Evolutionary conservation across 2,329 filamentous ascomycete genomes (phyloP).

Genomic region (Fusarium sterilihyphosum): DNA sequence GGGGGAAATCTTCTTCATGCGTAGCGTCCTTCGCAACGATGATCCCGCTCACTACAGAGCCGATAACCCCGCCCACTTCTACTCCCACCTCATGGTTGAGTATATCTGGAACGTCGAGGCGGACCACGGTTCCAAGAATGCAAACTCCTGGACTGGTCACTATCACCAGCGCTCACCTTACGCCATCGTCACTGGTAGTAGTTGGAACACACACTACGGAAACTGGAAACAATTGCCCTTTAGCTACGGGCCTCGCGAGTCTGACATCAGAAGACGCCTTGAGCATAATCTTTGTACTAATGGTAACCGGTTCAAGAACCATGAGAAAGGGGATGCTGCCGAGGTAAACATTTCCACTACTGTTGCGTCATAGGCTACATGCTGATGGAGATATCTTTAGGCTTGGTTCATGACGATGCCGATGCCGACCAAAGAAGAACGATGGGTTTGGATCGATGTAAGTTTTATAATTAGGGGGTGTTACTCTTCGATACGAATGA

Average conservation of each 20-base stretch:
- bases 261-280: background rate
- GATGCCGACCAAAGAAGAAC: background rate
- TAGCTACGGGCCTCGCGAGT: background rate
- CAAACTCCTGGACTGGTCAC: background rate
- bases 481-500: rapidly evolving
- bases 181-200: background rate
- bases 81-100: background rate
- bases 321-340: background rate
- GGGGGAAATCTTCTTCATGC: background rate
- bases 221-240: background rate
- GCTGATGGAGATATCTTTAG: background rate
- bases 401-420: background rate
- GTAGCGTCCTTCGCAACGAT: background rate
- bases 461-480: background rate
- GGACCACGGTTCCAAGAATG: background rate
- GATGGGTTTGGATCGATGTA: background rate
- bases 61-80: background rate
- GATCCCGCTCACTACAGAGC: background rate
- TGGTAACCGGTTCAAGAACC: background rate
- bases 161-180: background rate
- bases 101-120: background rate
- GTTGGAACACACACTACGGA: background rate
- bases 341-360: background rate
- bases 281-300: background rate
- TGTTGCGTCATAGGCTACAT: background rate